phyloP scores from a whole-genome alignment of 2,329 filamentous ascomycete species.

The Aspergillus flavus region DNA sequence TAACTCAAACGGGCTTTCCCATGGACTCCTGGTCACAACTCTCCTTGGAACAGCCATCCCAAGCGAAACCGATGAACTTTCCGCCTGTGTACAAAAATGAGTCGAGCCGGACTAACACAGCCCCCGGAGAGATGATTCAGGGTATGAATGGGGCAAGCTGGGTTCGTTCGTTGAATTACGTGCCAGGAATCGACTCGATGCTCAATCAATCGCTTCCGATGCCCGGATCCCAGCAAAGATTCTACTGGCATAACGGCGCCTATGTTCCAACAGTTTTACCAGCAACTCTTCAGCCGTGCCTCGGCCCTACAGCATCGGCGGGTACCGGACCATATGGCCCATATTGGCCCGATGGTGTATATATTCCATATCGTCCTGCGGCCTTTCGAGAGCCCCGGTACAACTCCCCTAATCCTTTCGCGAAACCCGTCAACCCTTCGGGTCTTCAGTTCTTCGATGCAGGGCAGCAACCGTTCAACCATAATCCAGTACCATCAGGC shows the following conservation, averaged over 20 bases:
- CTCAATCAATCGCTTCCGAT: constrained; percentile 59
- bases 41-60: constrained; percentile 31
- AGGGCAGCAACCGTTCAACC: constrained; percentile 32
- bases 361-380: constrained; percentile 62
- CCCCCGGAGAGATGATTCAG: constrained; percentile 34
- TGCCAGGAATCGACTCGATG: constrained; percentile 62
- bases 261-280: constrained; percentile 62
- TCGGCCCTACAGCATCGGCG: constrained; percentile 61
- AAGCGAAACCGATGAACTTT: constrained; percentile 39
- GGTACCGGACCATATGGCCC: constrained; percentile 61
- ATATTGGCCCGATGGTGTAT: constrained; percentile 66
- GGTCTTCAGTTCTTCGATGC: constrained; percentile 32
- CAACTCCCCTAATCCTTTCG: constrained; percentile 29
- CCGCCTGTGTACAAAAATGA: constrained; percentile 44
- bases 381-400: constrained; percentile 58
- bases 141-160: constrained; percentile 41
- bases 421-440: constrained; percentile 24
- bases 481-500: constrained; percentile 28
- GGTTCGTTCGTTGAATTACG: constrained; percentile 47
- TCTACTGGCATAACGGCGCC: constrained; percentile 49
- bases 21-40: constrained; percentile 37
- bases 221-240: constrained; percentile 42
- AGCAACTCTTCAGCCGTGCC: constrained; percentile 58
- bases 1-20: constrained; percentile 35
- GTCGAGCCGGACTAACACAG: constrained; percentile 25